Evolutionary conservation across 2,329 filamentous ascomycete species (phyloP), one percentile per base, ranked within the genome.

Genomic region (Hortaea werneckii): DNA sequence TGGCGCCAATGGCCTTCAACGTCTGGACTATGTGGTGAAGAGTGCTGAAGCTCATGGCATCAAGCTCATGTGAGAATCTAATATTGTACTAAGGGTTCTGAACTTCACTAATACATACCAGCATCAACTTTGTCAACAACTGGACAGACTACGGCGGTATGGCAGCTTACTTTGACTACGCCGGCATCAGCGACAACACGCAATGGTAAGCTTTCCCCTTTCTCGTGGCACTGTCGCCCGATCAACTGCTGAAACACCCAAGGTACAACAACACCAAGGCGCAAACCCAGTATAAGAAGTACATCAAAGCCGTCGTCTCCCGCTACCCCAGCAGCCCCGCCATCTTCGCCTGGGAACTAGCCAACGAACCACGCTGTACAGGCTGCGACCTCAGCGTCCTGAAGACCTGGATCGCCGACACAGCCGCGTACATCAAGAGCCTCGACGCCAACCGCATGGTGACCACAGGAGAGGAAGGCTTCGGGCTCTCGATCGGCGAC

Each of bases 101-200:
- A 20, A 4, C 20, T 20, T 20, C 20, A 5, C 80, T 84, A 20
- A 20, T 20, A 20, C 20, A 20, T 20, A 20, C 20, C 20, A 20
- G 20, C 50, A 74, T 81, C 57, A 75, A 78, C 53, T 78, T 83
- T 38, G 77, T 83, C 45, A 85, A 85, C 65, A 78, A 84, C 65
- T 85, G 80, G 80, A 69, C 68, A 40, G 82, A 85, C 56, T 83
- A 82, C 38, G 80, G 80, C 28, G 79, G 80, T 41, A 81, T 82
- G 65, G 67, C 69, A 8, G 74, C 75, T 1, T 82, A 82, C 54
- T 71, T 72, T 39, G 66, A 61, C 8, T 75, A 73, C 1, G 80
- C 76, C 46, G 77, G 75, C 34, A 73, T 72, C 20, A 64, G 60
- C 42, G 60, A 60, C 45, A 68, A 76, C 47, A 67, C 67, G 10